Percentiles rank a stretch among this genome's conserved stretches.
These are phyloP conservation scores for Penicillium psychrofluorescens DNA, from an alignment of 495 filamentous ascomycete species.

Conservation along the genomic window DNA sequence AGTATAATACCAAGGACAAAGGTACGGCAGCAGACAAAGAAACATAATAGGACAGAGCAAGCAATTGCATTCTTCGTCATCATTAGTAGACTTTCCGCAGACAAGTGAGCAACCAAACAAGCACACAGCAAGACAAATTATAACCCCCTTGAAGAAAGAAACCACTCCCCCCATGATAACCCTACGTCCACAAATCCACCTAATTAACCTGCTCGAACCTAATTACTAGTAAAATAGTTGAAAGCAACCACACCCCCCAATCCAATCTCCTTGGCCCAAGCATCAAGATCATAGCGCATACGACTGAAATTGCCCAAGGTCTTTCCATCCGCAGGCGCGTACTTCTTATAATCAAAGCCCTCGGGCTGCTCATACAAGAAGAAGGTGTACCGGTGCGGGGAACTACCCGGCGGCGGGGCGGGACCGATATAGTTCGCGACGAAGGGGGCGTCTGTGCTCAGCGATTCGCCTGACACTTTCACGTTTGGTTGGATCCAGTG, in stretches of 20 bases:
- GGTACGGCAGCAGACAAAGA: too few species aligned
- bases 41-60: too few species aligned
- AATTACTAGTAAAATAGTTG: slow-evolving; percentile 47
- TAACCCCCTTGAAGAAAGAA: too few species aligned
- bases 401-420: slow-evolving; percentile 40
- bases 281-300: slow-evolving; percentile 46
- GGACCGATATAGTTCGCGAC: slow-evolving; percentile 44
- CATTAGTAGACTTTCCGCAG: too few species aligned
- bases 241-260: slow-evolving; percentile 43
- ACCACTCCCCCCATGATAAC: too few species aligned
- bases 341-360: slow-evolving; percentile 34
- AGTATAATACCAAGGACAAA: too few species aligned
- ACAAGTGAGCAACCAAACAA: too few species aligned
- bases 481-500: slow-evolving; percentile 45
- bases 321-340: slow-evolving; percentile 35
- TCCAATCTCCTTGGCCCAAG: slow-evolving; percentile 37
- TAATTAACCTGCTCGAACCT: neutral
- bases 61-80: too few species aligned
- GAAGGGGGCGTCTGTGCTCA: slow-evolving; percentile 18
- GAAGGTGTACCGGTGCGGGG: slow-evolving; percentile 51
- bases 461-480: slow-evolving; percentile 10
- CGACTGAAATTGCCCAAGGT: slow-evolving; percentile 30
- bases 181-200: too few species aligned
- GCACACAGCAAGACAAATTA: too few species aligned
- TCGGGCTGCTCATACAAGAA: slow-evolving; percentile 51